Percentiles rank a stretch among this genome's conserved stretches.
phyloP scores from a whole-genome alignment of 768 basidiomycete genomes.

The Lactarius deliciosus region DNA sequence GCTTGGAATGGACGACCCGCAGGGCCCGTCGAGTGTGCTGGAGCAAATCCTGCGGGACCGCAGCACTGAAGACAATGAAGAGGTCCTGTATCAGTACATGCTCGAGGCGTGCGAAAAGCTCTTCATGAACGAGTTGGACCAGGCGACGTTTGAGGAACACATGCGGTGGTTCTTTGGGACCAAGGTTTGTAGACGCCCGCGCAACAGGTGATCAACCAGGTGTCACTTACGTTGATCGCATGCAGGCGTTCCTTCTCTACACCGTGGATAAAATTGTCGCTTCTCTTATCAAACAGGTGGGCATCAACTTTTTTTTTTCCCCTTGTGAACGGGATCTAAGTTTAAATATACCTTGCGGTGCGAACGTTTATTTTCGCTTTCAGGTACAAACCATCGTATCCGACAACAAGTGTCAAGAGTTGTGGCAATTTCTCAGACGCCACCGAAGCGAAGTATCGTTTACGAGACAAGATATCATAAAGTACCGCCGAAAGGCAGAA shows the following conservation, averaged over 20 bases:
- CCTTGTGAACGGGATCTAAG: not conserved
- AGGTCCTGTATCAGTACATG: conserved; percentile 84
- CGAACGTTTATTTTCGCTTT: conserved; percentile 14
- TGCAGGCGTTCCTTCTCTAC: conserved; percentile 85
- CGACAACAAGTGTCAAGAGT: conserved; percentile 84
- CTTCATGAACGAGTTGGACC: conserved; percentile 92
- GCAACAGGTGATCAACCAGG: not conserved
- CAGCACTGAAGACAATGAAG: conserved; percentile 45
- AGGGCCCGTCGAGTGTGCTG: conserved; percentile 67
- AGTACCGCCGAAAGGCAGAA: conserved; percentile 80
- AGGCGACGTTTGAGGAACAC: conserved; percentile 90
- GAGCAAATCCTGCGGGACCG: conserved; percentile 61
- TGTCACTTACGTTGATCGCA: conserved; percentile 34
- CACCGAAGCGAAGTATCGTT: conserved; percentile 54
- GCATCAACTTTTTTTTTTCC: conserved; percentile 26
- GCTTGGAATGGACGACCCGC: conserved; percentile 83
- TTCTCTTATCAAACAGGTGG: conserved; percentile 88
- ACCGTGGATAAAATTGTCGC: conserved; percentile 92
- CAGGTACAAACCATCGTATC: conserved; percentile 85
- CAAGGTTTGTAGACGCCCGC: conserved; percentile 48
- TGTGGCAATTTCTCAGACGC: conserved; percentile 72
- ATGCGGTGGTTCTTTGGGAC: conserved; percentile 93
- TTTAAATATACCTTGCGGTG: conserved; percentile 9
- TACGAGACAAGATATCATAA: conserved; percentile 64
- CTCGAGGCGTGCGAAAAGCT: conserved; percentile 90